Evolutionary conservation across 371 early-diverging fungal species (phyloP), one percentile per base, ranked within the genome.

Genomic region (Dichotomocladium elegans): DNA sequence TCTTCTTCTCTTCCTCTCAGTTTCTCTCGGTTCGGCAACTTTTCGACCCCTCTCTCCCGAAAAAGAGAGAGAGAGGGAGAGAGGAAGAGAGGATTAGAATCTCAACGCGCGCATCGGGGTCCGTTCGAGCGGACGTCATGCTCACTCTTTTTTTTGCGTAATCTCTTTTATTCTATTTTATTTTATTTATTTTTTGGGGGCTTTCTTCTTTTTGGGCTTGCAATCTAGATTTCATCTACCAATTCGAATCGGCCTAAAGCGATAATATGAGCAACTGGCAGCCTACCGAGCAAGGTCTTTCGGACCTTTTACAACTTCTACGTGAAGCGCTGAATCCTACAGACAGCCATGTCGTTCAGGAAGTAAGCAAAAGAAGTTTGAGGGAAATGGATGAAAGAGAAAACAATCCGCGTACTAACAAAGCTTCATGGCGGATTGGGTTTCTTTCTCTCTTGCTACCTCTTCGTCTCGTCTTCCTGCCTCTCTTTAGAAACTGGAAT

Each of bases 401-500:
- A 37, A 21, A 9, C 10, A n/a, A 37, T 37, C n/a, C 37, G n/a
- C 37, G 21, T 37, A 9, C 37, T 37, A 17, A 21, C 25, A 10
- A 25, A n/a, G n/a, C n/a, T n/a, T n/a, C n/a, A n/a, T n/a, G n/a
- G n/a, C n/a, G n/a, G n/a, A n/a, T n/a, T n/a, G n/a, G n/a, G 8
- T 45, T 9, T 6, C 46, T 5, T 21, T 24, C 26, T 25, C 5
- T 45, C 9, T 3, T 6, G 51, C 27, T 12, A 5, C 9, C 21
- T 26, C 24, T 6, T 34, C 24, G 28, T 10, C n/a, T 9, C 24
- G 29, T 15, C 2, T 25, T 22, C 7, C 50, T 48, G 30, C 43
- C 50, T 12, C 19, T 42, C 30, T 15, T 40, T 75, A 94, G 94
- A 85, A 85, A 74, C 80, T 95, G 47, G 86, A 91, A 47, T 82